These are phyloP conservation scores for Stemphylium beticola DNA, from an alignment of 2,329 filamentous ascomycete genomes.

Conservation along the genomic window DNA sequence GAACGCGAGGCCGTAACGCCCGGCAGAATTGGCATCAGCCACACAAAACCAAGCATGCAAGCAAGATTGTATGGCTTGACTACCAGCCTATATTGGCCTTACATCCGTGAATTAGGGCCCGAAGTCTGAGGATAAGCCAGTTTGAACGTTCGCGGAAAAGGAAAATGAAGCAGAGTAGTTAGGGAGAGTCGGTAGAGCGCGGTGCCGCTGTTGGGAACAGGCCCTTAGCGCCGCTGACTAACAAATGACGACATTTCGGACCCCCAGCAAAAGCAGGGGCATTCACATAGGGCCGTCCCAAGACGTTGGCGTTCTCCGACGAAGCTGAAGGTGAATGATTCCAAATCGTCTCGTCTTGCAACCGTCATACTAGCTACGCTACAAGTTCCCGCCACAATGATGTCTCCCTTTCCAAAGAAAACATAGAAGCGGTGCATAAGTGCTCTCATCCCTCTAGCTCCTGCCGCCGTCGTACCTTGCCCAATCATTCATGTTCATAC, in stretches of 20 bases:
- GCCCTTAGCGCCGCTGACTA: neutral
- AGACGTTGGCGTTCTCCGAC: too few species aligned
- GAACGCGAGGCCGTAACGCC: neutral
- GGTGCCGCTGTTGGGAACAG: neutral
- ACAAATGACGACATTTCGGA: too few species aligned
- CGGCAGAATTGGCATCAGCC: neutral
- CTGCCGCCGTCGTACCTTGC: neutral
- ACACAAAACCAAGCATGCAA: neutral
- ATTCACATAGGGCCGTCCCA: too few species aligned
- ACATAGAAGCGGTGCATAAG: neutral
- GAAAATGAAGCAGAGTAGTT: neutral
- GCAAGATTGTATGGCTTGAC: neutral
- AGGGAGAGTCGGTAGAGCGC: neutral
- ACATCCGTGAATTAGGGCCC: neutral
- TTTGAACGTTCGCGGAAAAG: neutral
- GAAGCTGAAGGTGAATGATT: too few species aligned
- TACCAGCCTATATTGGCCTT: neutral
- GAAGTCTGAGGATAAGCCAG: neutral
- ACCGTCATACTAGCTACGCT: too few species aligned
- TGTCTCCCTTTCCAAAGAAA: neutral
- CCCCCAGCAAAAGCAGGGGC: too few species aligned
- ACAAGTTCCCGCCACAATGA: too few species aligned
- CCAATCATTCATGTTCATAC: constrained; percentile 3
- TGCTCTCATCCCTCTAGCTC: neutral
- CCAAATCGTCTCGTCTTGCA: too few species aligned